These are phyloP conservation scores for Botryotinia narcissicola DNA, from an alignment of 2,329 filamentous ascomycete genomes.

Conservation along the genomic window DNA sequence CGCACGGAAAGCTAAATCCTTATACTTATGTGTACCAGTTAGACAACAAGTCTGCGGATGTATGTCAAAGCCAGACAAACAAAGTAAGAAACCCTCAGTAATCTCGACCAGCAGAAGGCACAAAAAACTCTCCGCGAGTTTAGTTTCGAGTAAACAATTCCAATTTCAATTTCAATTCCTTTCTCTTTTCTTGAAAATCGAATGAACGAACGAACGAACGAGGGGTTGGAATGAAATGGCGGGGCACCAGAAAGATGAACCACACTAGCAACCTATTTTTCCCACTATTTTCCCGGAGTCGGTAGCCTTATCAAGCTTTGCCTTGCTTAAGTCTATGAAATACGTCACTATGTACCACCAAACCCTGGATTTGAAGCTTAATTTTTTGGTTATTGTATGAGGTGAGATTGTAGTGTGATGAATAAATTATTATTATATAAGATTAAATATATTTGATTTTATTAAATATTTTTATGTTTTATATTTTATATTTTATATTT, in stretches of 20 bases:
- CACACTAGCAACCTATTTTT: neutral
- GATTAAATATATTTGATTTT: neutral
- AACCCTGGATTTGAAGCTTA: neutral
- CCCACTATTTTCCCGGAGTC: neutral
- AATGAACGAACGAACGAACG: neutral
- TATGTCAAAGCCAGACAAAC: no score
- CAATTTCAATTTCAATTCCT: neutral
- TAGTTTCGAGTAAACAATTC: neutral
- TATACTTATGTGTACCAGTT: no score
- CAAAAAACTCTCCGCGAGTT: neutral
- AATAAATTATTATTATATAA: neutral
- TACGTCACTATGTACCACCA: neutral
- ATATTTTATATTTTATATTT: no score
- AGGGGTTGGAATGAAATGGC: neutral
- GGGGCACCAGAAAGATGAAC: neutral
- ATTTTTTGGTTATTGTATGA: no score
- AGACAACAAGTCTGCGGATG: no score
- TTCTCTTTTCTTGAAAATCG: neutral
- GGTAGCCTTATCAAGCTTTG: neutral
- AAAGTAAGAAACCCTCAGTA: neutral
- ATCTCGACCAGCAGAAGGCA: neutral
- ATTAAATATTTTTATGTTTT: neutral
- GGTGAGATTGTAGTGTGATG: no score
- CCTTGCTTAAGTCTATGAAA: neutral
- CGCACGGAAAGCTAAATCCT: neutral